Evolutionary conservation across 306 rosid genomes (phyloP).

Genomic region (Corylus heterophylla): DNA sequence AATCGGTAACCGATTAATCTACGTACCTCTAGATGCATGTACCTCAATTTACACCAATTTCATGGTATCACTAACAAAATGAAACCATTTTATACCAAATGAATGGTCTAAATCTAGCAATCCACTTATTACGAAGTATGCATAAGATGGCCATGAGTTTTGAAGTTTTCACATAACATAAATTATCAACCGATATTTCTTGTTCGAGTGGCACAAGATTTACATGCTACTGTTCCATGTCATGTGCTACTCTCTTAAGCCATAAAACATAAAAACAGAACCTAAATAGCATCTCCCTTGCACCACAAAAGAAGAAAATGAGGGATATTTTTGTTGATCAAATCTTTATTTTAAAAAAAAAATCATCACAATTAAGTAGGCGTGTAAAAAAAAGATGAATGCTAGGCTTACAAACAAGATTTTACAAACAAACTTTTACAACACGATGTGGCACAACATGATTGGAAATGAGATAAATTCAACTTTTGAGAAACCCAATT

Average conservation of each 20-base stretch:
- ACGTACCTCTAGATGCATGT: too few relatives aligned
- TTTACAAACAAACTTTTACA: too few relatives aligned
- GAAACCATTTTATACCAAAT: neutral
- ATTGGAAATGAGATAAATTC: too few relatives aligned
- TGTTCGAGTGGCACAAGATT: neutral
- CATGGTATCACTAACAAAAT: conserved; percentile 54
- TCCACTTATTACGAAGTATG: neutral
- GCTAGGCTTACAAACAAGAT: too few relatives aligned
- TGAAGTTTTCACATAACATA: neutral
- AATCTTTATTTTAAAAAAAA: neutral
- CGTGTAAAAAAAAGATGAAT: too few relatives aligned
- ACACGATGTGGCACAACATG: too few relatives aligned
- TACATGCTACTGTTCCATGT: neutral
- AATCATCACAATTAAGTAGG: neutral
- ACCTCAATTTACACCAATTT: conserved; percentile 41
- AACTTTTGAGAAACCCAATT: too few relatives aligned
- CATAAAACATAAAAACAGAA: too few relatives aligned
- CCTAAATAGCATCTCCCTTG: too few relatives aligned
- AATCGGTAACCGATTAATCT: too few relatives aligned
- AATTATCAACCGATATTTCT: neutral
- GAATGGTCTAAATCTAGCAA: neutral
- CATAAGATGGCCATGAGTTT: neutral
- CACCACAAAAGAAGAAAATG: neutral
- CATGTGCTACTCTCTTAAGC: neutral
- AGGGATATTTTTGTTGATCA: neutral